These are phyloP conservation scores for Cercospora sesami DNA, from an alignment of 2,329 filamentous ascomycete species.

Conservation along the genomic window DNA sequence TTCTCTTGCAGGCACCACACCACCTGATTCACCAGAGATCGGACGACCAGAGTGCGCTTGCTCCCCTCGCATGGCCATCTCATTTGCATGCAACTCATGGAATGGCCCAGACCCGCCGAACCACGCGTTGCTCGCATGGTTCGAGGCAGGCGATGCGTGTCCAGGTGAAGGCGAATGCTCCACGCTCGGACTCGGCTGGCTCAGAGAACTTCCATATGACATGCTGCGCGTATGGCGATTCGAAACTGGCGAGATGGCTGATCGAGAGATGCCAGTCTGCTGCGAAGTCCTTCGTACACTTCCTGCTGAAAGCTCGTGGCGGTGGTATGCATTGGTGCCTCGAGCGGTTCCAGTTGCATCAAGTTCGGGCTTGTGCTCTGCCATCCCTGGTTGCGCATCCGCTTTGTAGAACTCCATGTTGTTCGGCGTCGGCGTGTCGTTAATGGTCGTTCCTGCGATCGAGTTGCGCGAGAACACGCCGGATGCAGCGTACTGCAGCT, in stretches of 20 bases:
- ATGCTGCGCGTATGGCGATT: conserved; percentile 17
- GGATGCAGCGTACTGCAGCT: neutral
- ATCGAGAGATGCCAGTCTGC: conserved; percentile 20
- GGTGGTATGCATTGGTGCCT: conserved; percentile 13
- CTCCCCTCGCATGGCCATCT: neutral
- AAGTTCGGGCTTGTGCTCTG: conserved; percentile 23
- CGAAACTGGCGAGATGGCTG: conserved; percentile 23
- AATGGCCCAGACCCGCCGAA: neutral
- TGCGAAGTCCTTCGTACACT: conserved; percentile 18
- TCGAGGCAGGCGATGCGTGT: neutral
- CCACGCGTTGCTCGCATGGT: neutral
- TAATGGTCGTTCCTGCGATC: conserved; percentile 25
- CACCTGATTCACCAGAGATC: neutral
- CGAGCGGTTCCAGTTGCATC: conserved; percentile 17
- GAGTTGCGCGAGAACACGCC: conserved; percentile 9
- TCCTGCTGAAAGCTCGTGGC: conserved; percentile 22
- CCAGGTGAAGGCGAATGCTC: conserved; percentile 11
- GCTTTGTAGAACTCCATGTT: conserved; percentile 21
- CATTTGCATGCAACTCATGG: conserved; percentile 3
- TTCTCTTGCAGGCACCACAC: neutral
- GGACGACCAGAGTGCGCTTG: neutral
- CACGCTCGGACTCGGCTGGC: conserved; percentile 11
- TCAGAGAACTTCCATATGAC: conserved; percentile 16
- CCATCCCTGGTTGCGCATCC: neutral
- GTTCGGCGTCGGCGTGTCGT: conserved; percentile 13